Conservation (phyloP, 2,329 filamentous ascomycete genomes). For the Fusarium sp. region DNA sequence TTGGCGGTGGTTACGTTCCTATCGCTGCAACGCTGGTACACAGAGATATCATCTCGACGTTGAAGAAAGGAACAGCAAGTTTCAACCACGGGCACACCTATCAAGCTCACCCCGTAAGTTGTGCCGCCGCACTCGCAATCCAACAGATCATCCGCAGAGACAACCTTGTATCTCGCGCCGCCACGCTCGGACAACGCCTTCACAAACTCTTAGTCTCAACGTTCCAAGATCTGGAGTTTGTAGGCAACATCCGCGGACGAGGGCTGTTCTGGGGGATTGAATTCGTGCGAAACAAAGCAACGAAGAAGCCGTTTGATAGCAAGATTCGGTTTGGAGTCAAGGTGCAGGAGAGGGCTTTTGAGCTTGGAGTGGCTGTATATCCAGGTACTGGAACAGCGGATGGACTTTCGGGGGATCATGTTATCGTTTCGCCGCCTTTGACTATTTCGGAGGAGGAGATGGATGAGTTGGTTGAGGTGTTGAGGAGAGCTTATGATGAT, state of each 20-base stretch:
- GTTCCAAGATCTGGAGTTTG: constrained; percentile 59
- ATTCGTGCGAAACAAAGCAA: constrained; percentile 55
- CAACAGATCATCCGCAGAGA: constrained; percentile 68
- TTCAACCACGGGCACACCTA: constrained; percentile 70
- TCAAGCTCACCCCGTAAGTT: constrained; percentile 69
- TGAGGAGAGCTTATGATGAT: constrained; percentile 30
- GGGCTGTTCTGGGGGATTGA: constrained; percentile 64
- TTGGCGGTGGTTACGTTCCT: constrained; percentile 72
- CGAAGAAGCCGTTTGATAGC: constrained; percentile 52
- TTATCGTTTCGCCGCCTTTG: constrained; percentile 76
- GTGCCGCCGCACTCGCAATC: constrained; percentile 71
- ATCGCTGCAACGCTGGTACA: constrained; percentile 70
- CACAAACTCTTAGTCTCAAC: constrained; percentile 55
- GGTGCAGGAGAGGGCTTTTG: constrained; percentile 47
- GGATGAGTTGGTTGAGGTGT: constrained; percentile 9
- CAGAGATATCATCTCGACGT: constrained; percentile 59
- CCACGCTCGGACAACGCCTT: constrained; percentile 61
- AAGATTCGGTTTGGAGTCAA: constrained; percentile 41
- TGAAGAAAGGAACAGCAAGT: constrained; percentile 50
- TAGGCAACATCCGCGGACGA: constrained; percentile 70
- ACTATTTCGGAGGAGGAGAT: constrained; percentile 60
- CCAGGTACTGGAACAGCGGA: constrained; percentile 70
- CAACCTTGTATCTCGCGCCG: constrained; percentile 70
- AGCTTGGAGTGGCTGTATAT: constrained; percentile 63
- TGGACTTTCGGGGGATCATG: constrained; percentile 72